Base-by-base conservation (phyloP, 768 basidiomycete species). In the Phlebiopsis gigantea region DNA sequence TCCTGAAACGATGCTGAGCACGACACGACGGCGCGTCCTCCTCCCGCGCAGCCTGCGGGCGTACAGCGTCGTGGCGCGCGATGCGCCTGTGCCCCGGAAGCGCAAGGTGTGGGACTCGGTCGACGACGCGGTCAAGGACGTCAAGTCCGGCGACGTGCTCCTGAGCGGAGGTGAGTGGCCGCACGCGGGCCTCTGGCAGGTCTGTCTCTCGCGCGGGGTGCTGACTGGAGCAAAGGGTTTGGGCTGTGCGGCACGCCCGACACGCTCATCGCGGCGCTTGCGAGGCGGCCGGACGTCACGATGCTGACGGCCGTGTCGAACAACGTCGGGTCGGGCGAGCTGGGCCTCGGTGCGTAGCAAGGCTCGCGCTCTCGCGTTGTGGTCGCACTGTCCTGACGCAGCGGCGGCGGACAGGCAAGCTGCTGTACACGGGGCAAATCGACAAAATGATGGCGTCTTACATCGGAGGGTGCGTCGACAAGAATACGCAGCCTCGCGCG, bases 231-330 rank as follows among this genome's bases (percentile, higher is more conserved):
- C 14, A 15, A 45, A 93, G 93, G 93, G 25, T 97, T 97, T 65
- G 93, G 93, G 45, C 74, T 91, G 51, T 90, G 90, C 62, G 94
- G 93, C 28, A 88, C 93, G 46, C 92, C 93, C 87, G 93, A 95
- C 69, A 94, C 93, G 2, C 76, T 97, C 46, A 86, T 96, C 28
- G 76, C 73, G 21, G 93, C 94, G 2, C 76, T 97, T 42, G 73
- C 83, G 7, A 83, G 81, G 68, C 80, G 92, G 57, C 81, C 79
- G 57, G 88, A 91, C 46, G 81, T 95, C n/a, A 76, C 66, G 43
- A 74, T 84, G 61, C 72, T 97, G 51, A 93, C 85, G 28, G 92
- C 85, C 44, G 87, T 95, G 21, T 93, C 90, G 17, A 96, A 96
- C 68, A 95, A 96, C 72, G 88, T 88, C 39, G 93, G 91, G 0